phyloP scores from a whole-genome alignment of 345 rosid genomes.

The Rhizophora apiculata region DNA sequence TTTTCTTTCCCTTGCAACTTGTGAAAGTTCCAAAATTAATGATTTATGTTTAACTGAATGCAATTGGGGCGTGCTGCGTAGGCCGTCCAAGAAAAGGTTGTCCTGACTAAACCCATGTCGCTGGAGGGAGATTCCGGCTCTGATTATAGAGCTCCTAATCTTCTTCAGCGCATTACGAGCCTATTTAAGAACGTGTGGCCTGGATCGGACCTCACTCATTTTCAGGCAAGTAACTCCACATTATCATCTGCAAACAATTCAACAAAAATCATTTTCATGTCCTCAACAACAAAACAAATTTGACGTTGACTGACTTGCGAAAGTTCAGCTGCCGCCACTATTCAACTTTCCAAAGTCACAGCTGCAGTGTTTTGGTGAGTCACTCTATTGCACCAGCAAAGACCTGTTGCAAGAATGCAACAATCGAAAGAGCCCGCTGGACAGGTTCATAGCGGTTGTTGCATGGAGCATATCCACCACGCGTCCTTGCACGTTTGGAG shows the following conservation, averaged over 20 bases:
- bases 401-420: conserved; percentile 53
- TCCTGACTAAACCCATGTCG: conserved; percentile 46
- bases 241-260: too few species aligned
- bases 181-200: conserved; percentile 51
- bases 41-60: too few species aligned
- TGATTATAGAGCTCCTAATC: conserved; percentile 44
- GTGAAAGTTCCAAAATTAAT: too few species aligned
- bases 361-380: conserved; percentile 69
- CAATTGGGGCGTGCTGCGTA: neutral
- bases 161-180: conserved; percentile 44
- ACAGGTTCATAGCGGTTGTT: conserved; percentile 50
- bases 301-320: conserved; percentile 5
- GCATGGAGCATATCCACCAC: conserved; percentile 66
- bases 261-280: too few species aligned
- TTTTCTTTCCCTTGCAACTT: neutral
- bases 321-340: conserved; percentile 58
- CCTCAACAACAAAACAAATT: too few species aligned
- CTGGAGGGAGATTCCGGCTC: conserved; percentile 41
- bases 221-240: conserved; percentile 53
- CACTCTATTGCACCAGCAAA: conserved; percentile 43
- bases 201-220: conserved; percentile 57
- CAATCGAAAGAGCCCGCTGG: conserved; percentile 39
- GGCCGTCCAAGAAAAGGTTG: conserved; percentile 20
- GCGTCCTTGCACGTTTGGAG: conserved; percentile 58
- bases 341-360: conserved; percentile 80